Conservation (phyloP, 129 eudicot species). For the Flaveria brownii region DNA sequence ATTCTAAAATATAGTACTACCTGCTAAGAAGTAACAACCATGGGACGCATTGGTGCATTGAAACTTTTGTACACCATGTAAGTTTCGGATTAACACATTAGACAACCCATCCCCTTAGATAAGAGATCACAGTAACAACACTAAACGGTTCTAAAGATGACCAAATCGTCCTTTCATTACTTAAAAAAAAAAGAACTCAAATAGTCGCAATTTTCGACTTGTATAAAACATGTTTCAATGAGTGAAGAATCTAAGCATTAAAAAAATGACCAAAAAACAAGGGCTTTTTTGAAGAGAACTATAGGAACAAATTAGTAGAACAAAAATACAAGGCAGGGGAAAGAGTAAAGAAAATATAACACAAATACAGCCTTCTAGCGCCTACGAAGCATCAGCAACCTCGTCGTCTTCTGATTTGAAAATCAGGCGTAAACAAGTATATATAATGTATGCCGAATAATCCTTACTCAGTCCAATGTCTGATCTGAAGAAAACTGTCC, state of each 20-base stretch:
- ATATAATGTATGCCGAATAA: no score
- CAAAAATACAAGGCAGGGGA: slow-evolving; percentile 15
- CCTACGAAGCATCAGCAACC: slow-evolving; percentile 19
- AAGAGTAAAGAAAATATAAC: slow-evolving; percentile 19
- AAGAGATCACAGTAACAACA: no score
- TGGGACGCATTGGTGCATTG: no score
- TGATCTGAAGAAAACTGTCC: slow-evolving; percentile 75
- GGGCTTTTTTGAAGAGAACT: slow-evolving; percentile 12
- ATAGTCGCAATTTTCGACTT: slow-evolving; percentile 22
- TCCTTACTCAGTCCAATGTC: slow-evolving; percentile 44
- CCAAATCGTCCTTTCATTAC: slow-evolving; percentile 3
- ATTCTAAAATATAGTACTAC: no score
- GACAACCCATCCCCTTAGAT: no score
- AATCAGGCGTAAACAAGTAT: slow-evolving; percentile 15
- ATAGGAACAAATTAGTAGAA: slow-evolving; percentile 3
- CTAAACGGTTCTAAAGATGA: background rate
- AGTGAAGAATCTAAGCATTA: slow-evolving; percentile 6
- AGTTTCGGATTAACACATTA: no score
- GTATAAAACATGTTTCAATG: slow-evolving; percentile 18
- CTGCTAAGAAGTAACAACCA: no score
- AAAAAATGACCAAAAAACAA: slow-evolving; percentile 28
- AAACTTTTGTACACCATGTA: no score
- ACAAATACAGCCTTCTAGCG: slow-evolving; percentile 11
- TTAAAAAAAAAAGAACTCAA: background rate
- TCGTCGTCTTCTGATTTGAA: slow-evolving; percentile 24